Evolutionary conservation across 2,329 filamentous ascomycete species (phyloP), one percentile per base, ranked within the genome.

Genomic region (Graphilbum sp.): DNA sequence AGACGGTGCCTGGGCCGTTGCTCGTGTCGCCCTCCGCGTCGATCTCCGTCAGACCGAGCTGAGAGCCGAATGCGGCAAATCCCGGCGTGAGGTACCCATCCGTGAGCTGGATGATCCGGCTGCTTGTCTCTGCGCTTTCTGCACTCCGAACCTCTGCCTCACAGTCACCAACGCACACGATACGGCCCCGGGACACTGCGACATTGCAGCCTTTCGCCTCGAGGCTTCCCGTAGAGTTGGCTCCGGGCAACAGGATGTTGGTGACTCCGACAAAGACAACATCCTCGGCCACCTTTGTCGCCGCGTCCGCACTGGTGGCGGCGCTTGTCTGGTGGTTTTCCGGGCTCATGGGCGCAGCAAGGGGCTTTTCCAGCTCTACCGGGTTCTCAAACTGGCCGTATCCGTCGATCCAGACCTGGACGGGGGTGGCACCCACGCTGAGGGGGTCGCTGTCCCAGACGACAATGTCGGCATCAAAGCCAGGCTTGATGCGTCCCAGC

Each of bases 391-490:
- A 72, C 47, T 79, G 75, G 2, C 66, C 58, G 9, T 58, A 65
- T 4, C 72, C 73, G 40, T 77, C 72, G 41, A 77, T 76, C 67
- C 70, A 77, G 2, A 77, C 69, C 51, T 77, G 72, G 0, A 69
- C 60, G 0, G 72, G 72, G 0, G 69, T 55, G 1, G 72, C 72
- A 1, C 72, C 72, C 0, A 74, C 63, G 32, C 67, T 69, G 2
- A 77, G 54, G 23, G 73, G 72, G 42, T 77, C 71, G 32, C 66
- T 71, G 45, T 77, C 71, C 72, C 72, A 77, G 9, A 75, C 62
- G 11, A 67, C 72, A 23, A 77, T 48, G 42, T 77, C 72, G 33
- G 70, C 72, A 42, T 76, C 72, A 35, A 66, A 76, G 0, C 73
- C 72, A 3, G 68, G 60, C 56, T 74, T 75, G 39, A 75, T 53